phyloP scores from a whole-genome alignment of 2,329 filamentous ascomycete species.

The Cladosporium sp. region DNA sequence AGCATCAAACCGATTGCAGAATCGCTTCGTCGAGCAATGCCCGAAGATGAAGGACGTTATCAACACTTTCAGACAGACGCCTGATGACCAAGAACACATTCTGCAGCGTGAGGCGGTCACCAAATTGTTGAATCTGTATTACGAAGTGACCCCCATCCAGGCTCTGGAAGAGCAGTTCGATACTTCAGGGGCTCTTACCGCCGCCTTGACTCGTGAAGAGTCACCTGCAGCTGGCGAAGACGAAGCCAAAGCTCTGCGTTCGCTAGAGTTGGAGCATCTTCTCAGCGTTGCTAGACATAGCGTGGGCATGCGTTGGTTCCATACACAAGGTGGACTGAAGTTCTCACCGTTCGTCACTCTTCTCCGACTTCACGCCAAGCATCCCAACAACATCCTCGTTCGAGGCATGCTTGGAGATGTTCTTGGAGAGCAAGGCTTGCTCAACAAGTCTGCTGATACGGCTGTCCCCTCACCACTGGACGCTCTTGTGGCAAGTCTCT shows the following conservation, averaged over 20 bases:
- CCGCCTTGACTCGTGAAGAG: constrained; percentile 55
- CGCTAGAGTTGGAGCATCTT: constrained; percentile 78
- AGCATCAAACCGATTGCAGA: constrained; percentile 65
- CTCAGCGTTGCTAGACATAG: constrained; percentile 78
- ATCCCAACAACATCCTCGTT: constrained; percentile 41
- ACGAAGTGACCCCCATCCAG: constrained; percentile 74
- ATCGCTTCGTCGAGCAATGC: constrained; percentile 74
- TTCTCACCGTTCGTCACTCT: constrained; percentile 73
- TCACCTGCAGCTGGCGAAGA: constrained; percentile 45
- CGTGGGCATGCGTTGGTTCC: constrained; percentile 87
- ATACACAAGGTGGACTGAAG: constrained; percentile 63
- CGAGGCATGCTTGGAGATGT: constrained; percentile 42
- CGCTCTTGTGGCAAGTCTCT: constrained; percentile 49
- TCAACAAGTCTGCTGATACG: constrained; percentile 44
- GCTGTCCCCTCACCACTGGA: constrained; percentile 42
- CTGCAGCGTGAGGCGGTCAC: constrained; percentile 78
- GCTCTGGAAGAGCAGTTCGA: constrained; percentile 86
- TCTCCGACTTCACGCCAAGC: constrained; percentile 56
- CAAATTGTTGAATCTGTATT: constrained; percentile 79
- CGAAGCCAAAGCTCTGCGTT: constrained; percentile 50
- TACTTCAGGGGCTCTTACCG: constrained; percentile 73
- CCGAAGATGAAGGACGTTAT: constrained; percentile 82
- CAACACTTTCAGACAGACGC: constrained; percentile 67
- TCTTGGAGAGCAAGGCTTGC: constrained; percentile 66
- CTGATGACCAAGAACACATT: constrained; percentile 60